Evolutionary conservation across 2,329 filamentous ascomycete species (phyloP), one percentile per base, ranked within the genome.

Genomic region (Neoascochyta sp.): DNA sequence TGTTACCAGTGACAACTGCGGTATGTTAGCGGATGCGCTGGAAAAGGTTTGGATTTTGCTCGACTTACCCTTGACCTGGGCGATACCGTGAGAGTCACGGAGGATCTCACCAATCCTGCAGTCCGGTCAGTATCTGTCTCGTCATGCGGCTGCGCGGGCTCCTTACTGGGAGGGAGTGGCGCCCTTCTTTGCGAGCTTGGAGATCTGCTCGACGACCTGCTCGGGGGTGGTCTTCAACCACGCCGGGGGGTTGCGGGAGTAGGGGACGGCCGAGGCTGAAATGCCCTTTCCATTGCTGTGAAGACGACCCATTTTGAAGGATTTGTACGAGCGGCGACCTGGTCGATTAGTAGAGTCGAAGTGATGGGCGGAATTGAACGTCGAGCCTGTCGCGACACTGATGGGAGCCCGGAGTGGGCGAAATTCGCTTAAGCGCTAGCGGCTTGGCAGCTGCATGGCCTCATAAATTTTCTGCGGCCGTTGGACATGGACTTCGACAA

Each of bases 251-350:
- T 79, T 81, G 75, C 92, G 90, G 57, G 87, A 95, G 83, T 96
- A 98, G 66, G 93, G 92, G 73, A 96, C 75, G 64, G 92, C 87
- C 47, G 87, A 95, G 74, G 86, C 74, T 56, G 87, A 88, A 75
- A 98, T 98, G 73, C 92, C 93, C 86, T 96, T 96, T 77, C 92
- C 90, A 66, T 95, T 95, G 80, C 79, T 86, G 83, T 98, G 93
- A 83, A 96, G 83, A 79, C 90, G 83, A 83, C 89, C 87, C 87
- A 94, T 94, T 56, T 71, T 85, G 71, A 52, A 59, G 39, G 40
- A 37, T 49, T 48, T 45, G 47, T 52, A 48, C 42, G 46, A 37
- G 38, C 36, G 42, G 31, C 41, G 44, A 43, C 44, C 43, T 38
- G 34, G 35, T n/a, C n/a, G n/a, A n/a, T n/a, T 38, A 33, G 29